Evolutionary conservation across 2,329 filamentous ascomycete genomes (phyloP).

Genomic region (Aspergillus neoniger): DNA sequence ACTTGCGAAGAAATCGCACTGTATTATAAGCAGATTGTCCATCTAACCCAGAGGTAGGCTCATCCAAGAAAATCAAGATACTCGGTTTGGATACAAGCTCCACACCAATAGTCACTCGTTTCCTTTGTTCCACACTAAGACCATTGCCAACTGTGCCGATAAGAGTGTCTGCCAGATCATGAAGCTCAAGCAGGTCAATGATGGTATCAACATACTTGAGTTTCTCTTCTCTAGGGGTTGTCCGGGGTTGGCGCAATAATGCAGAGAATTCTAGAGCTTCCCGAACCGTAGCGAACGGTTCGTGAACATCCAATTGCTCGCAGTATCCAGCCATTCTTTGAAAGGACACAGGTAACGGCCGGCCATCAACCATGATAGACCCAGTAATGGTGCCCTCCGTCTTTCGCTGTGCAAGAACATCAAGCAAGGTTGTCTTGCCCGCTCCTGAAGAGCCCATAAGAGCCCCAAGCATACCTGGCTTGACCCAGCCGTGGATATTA

Average conservation of each 20-base stretch:
- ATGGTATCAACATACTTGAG: slow-evolving; percentile 70
- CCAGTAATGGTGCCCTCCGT: slow-evolving; percentile 64
- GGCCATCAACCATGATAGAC: slow-evolving; percentile 4
- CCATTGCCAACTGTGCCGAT: slow-evolving; percentile 82
- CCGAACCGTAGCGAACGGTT: not conserved
- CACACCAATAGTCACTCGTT: slow-evolving; percentile 82
- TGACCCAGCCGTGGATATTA: slow-evolving; percentile 69
- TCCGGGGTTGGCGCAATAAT: slow-evolving; percentile 74
- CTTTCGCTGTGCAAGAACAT: slow-evolving; percentile 58
- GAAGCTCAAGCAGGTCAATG: slow-evolving; percentile 83
- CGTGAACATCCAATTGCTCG: not conserved
- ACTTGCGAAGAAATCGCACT: slow-evolving; percentile 76
- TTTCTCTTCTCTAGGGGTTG: slow-evolving; percentile 70
- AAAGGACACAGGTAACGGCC: slow-evolving; percentile 1
- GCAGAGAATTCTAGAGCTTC: slow-evolving; percentile 81
- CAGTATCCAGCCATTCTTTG: slow-evolving; percentile 2
- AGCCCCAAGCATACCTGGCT: slow-evolving; percentile 36
- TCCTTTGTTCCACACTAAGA: slow-evolving; percentile 61
- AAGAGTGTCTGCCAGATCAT: slow-evolving; percentile 79
- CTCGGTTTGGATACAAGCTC: slow-evolving; percentile 86
- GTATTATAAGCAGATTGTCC: slow-evolving; percentile 90
- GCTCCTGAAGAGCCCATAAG: slow-evolving; percentile 63
- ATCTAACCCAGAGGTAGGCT: slow-evolving; percentile 90
- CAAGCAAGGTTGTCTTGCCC: slow-evolving; percentile 61
- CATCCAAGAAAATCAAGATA: slow-evolving; percentile 85